Base-by-base conservation (phyloP, 148 eudicot genomes). In the Cornus kousa region DNA sequence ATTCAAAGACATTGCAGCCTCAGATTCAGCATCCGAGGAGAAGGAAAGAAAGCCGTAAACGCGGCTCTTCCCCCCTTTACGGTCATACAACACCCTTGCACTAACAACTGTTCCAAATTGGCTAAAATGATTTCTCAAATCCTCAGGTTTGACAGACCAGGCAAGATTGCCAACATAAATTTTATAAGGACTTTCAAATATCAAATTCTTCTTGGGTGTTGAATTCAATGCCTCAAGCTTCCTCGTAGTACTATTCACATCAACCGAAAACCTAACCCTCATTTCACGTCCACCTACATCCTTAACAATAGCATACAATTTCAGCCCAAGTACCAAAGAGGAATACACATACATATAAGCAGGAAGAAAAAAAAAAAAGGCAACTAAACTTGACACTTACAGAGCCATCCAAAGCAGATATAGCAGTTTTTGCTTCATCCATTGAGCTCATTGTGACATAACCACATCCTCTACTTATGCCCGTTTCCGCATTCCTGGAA, bases 401-500 rank as follows among this genome's bases (percentile, higher is more conserved):
- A 62, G 83, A 75, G 16, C 83, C 83, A 46, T 80, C 83, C 37
- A 80, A 57, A 70, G 83, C 79, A 71, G 79, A 17, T 62, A 80
- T 76, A 20, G 83, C 79, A 70, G 55, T 75, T 75, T 71, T 80
- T 23, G 83, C 83, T 80, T 80, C 79, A 23, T 31, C 55, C 5
- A 75, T 64, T 60, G 83, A 80, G 83, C 83, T 80, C 79, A 80
- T 71, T 14, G 83, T 75, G 33, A 80, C 75, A 62, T 71, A 75
- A 50, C 79, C 83, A 55, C 83, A 80, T 64, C 83, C 83, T 19
- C 75, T 71, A 60, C 83, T 80, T 23, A 76, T 46, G 32, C 76
- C 83, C 40, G 75, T 80, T 65, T 80, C 71, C 5, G 83, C 66
- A 75, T 74, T 70, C 67, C 72, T 59, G 3, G 79, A 68, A 67